Evolutionary conservation across 2,329 filamentous ascomycete genomes (phyloP).

Genomic region (Westerdykella aurantiaca): DNA sequence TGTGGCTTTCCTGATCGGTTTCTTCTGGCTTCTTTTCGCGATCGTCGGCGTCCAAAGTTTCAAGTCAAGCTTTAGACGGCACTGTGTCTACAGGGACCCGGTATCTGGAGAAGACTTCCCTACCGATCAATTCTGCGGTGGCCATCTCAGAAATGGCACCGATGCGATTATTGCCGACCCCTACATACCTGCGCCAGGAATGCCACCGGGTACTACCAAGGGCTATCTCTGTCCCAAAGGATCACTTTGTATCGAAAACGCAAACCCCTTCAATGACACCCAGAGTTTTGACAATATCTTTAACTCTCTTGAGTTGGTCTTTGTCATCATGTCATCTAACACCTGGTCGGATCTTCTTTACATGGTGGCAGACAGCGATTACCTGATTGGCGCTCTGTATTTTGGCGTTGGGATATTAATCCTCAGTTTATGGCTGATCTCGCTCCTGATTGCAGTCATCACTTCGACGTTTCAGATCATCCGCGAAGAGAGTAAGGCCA

Average conservation of each 20-base stretch:
- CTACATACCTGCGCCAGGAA: slow-evolving; percentile 59
- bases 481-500: slow-evolving; percentile 88
- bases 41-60: slow-evolving; percentile 97
- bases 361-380: slow-evolving; percentile 86
- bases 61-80: slow-evolving; percentile 47
- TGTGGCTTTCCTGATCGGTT: slow-evolving; percentile 87
- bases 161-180: slow-evolving; percentile 44
- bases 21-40: slow-evolving; percentile 97
- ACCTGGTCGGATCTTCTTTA: slow-evolving; percentile 96
- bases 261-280: slow-evolving; percentile 76
- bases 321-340: slow-evolving; percentile 97
- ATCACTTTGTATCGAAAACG: slow-evolving; percentile 74
- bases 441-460: slow-evolving; percentile 91
- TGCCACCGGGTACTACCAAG: slow-evolving; percentile 52
- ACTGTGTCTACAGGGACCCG: slow-evolving; percentile 51
- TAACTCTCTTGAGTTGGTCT: slow-evolving; percentile 87
- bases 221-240: slow-evolving; percentile 82
- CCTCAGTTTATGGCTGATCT: slow-evolving; percentile 93
- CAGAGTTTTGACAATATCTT: slow-evolving; percentile 93
- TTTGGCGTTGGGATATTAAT: slow-evolving; percentile 72
- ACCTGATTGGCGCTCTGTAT: slow-evolving; percentile 76
- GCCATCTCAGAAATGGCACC: slow-evolving; percentile 58
- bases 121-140: slow-evolving; percentile 73
- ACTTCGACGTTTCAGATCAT: slow-evolving; percentile 98
- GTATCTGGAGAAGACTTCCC: slow-evolving; percentile 49